Conservation (phyloP, 177 flowering plant genomes). For the Tripterygium wilfordii region DNA sequence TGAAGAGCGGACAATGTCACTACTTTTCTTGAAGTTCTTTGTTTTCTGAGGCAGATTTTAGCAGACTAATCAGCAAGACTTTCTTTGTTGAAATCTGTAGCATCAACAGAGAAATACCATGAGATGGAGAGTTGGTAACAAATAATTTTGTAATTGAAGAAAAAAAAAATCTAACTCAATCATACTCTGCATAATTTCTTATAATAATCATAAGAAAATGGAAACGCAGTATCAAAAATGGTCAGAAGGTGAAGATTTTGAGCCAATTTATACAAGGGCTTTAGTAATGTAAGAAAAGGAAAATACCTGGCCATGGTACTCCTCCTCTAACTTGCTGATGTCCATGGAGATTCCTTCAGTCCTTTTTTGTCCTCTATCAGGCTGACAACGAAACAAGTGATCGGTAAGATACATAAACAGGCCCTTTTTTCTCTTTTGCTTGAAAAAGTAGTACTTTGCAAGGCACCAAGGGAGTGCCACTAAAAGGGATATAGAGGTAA, state of each 20-base stretch:
- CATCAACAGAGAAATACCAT: conserved; percentile 6
- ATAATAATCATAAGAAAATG: no score
- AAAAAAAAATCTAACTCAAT: no score
- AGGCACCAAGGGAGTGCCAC: no score
- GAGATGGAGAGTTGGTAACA: not conserved
- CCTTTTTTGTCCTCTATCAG: conserved; percentile 47
- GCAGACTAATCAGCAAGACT: conserved; percentile 33
- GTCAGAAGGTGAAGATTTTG: no score
- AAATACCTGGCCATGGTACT: conserved; percentile 49
- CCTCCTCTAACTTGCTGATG: conserved; percentile 42
- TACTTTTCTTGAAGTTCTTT: conserved; percentile 76
- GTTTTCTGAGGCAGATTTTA: conserved; percentile 35
- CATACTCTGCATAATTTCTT: no score
- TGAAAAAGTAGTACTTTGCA: no score
- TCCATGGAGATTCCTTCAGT: conserved; percentile 53
- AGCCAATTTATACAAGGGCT: not conserved
- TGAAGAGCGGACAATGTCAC: conserved; percentile 7
- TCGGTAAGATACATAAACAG: no score
- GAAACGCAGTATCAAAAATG: not conserved
- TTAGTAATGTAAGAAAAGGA: not conserved
- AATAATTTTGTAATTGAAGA: not conserved
- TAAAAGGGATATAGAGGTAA: no score
- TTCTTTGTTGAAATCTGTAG: conserved; percentile 54
- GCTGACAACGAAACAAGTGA: no score
- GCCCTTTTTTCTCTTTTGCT: no score